A percentile compares a stretch with the other conserved stretches of the same genome.
phyloP scores from a whole-genome alignment of 768 basidiomycete species.

The Mycena vulgaris region DNA sequence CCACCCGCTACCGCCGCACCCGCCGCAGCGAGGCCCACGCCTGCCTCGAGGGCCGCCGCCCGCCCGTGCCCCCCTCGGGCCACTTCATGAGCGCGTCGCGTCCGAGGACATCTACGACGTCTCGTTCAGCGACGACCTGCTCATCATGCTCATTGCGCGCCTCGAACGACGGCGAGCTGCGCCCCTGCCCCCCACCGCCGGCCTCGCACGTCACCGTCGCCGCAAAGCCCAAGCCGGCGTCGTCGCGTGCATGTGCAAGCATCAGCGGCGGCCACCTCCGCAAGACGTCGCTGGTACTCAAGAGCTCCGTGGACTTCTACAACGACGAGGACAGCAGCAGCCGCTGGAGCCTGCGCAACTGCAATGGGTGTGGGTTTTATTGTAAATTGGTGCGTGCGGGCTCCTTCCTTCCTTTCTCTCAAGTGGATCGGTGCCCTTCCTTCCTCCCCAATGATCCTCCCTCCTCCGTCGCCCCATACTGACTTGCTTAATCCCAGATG shows the following conservation, averaged over 20 bases:
- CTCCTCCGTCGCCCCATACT: too few relatives aligned
- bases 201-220: too few relatives aligned
- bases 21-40: slow-evolving; percentile 63
- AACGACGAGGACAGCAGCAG: slow-evolving; percentile 55
- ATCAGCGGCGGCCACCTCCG: slow-evolving; percentile 46
- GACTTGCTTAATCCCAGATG: slow-evolving; percentile 61
- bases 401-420: neutral
- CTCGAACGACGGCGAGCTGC: slow-evolving; percentile 31
- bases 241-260: slow-evolving; percentile 22
- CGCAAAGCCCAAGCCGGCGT: slow-evolving; percentile 10
- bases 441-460: too few relatives aligned
- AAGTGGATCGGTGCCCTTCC: too few relatives aligned
- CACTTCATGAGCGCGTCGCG: slow-evolving; percentile 67
- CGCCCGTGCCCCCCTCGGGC: slow-evolving; percentile 33
- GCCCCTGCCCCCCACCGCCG: too few relatives aligned
- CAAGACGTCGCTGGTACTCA: slow-evolving; percentile 60
- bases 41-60: slow-evolving; percentile 60
- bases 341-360: too few relatives aligned
- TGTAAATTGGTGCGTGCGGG: neutral
- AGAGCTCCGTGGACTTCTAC: slow-evolving; percentile 64
- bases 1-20: slow-evolving; percentile 49
- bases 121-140: slow-evolving; percentile 27
- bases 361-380: neutral
- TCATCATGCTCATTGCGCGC: slow-evolving; percentile 32
- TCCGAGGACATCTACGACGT: slow-evolving; percentile 27